These are phyloP conservation scores for Yamadazyma mexicana DNA, from an alignment of 1,139 yeast genomes.

Conservation along the genomic window DNA sequence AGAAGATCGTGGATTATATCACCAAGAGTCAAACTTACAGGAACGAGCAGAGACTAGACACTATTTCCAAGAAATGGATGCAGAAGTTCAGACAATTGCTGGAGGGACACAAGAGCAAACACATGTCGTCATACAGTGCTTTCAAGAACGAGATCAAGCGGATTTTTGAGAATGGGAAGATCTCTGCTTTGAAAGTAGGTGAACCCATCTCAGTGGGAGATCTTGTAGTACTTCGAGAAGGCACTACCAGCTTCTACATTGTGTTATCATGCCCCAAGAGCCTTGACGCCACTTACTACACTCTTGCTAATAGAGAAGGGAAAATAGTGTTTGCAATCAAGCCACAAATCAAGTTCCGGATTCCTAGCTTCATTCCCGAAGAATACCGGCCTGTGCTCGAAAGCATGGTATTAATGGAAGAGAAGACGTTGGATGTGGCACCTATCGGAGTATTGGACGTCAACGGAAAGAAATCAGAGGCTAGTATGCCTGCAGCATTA, in stretches of 20 bases:
- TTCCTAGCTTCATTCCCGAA: slow-evolving; percentile 54
- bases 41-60: slow-evolving; percentile 17
- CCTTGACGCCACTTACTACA: slow-evolving; percentile 35
- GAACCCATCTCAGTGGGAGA: slow-evolving; percentile 38
- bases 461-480: slow-evolving; percentile 25
- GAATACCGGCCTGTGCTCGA: slow-evolving; percentile 20
- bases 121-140: not conserved
- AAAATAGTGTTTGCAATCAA: slow-evolving; percentile 50
- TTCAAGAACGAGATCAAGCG: slow-evolving; percentile 13
- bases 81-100: not conserved
- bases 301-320: slow-evolving; percentile 58
- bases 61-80: slow-evolving; percentile 22
- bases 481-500: slow-evolving; percentile 21
- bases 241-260: slow-evolving; percentile 31
- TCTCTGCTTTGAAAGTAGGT: slow-evolving; percentile 24
- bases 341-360: slow-evolving; percentile 46
- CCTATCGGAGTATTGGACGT: slow-evolving; percentile 44
- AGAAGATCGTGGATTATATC: slow-evolving; percentile 17
- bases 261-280: slow-evolving; percentile 33
- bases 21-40: slow-evolving; percentile 16
- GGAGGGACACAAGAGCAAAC: not conserved
- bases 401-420: slow-evolving; percentile 32
- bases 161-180: slow-evolving; percentile 23
- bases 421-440: slow-evolving; percentile 32
- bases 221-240: slow-evolving; percentile 33